Evolutionary conservation across 225 moss, liverwort and hornwort species (phyloP), one percentile per base, ranked within the genome.

Genomic region (Sphagnum contortum): DNA sequence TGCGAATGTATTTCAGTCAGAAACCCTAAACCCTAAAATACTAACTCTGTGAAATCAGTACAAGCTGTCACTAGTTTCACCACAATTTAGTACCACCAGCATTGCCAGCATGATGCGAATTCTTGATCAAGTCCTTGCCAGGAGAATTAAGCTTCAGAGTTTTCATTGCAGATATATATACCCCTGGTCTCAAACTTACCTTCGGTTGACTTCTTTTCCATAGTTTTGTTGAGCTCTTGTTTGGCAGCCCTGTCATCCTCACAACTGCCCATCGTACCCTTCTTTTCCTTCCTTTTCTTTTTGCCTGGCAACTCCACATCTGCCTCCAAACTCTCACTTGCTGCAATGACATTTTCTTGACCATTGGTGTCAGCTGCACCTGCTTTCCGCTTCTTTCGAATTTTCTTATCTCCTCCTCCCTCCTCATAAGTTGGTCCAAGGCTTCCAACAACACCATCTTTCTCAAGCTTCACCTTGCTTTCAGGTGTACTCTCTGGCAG

Each of bases 301-400:
- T 72, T 67, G 47, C 52, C 52, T 5, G 6, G 52, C 52, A 52
- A 2, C 52, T 52, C 9, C 52, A 11, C 13, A 59, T 12, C 72
- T 14, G 9, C 12, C 7, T 14, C 68, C 50, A 44, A 44, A 44
- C 59, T 63, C 53, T 49, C 29, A 12, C 49, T 14, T 12, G 45
- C 44, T 50, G 11, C 45, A n/a, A 14, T 61, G 2, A 12, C 11
- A 14, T 29, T 47, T 29, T 51, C 72, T 5, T 58, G 14, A 7
- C 57, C 58, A 8, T 4, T 59, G 48, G 59, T 12, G 13, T 59
- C 67, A 49, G 49, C 49, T 4, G 58, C 48, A 77, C 66, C 80
- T 56, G 13, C 53, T 77, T 73, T 84, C 59, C 80, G 76, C 63
- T 77, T 83, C 65, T 80, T 76, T 59, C 57, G 54, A 69, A 55